Evolutionary conservation across 2,329 filamentous ascomycete genomes (phyloP), one percentile per base, ranked within the genome.

Genomic region (Dactylellina haptotyla): DNA sequence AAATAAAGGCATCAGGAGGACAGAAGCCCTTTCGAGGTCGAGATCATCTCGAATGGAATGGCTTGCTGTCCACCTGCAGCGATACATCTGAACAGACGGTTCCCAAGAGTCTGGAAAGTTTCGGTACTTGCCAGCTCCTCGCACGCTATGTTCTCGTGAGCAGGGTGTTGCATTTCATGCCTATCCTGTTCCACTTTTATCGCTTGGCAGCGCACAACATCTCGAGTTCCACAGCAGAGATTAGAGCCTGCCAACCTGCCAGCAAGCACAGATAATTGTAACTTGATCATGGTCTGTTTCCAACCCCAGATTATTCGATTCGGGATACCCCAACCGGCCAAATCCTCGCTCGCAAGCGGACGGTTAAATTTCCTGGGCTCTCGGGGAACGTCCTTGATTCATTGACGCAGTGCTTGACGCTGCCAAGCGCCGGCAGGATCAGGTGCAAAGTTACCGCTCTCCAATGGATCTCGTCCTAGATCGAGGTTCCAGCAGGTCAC

Each of bases 191-290:
- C 9, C 41, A 28, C 16, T 66, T 37, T 58, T 66, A 41, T 34
- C 37, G 32, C 53, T 59, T 67, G 63, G 53, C 63, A 59, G 48
- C 53, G 34, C 51, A 56, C 12, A 56, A 56, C 51, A 56, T 56
- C 51, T 56, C 50, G 20, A 57, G 62, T 65, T 57, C 51, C 59
- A 64, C 59, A 64, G 48, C 6, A 25, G n/a, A n/a, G n/a, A n/a
- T n/a, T n/a, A n/a, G n/a, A n/a, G n/a, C n/a, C n/a, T n/a, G n/a
- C n/a, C n/a, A n/a, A n/a, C n/a, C n/a, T n/a, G n/a, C n/a, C n/a
- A n/a, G n/a, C n/a, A n/a, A n/a, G n/a, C n/a, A n/a, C n/a, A n/a
- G n/a, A n/a, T n/a, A n/a, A 57, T 57, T 57, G 53, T n/a, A n/a
- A n/a, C n/a, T n/a, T n/a, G n/a, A n/a, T n/a, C n/a, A n/a, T n/a